These are phyloP conservation scores for Diaporthe eres DNA, from an alignment of 2,329 filamentous ascomycete genomes.

Conservation along the genomic window DNA sequence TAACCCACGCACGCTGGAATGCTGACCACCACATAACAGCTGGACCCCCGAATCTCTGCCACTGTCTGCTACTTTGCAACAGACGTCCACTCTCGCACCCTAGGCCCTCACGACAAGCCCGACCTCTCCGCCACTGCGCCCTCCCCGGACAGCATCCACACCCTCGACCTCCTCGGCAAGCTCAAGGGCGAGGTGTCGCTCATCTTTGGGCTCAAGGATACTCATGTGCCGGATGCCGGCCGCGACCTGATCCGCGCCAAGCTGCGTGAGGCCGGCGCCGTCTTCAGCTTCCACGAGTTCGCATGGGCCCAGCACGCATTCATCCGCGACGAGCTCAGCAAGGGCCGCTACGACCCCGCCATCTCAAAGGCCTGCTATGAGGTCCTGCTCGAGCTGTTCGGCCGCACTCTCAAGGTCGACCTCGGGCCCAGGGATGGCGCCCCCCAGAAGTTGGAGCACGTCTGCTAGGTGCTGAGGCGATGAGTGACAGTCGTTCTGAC, in stretches of 20 bases:
- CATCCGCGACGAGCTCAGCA: slow-evolving; percentile 91
- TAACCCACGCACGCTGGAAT: slow-evolving; percentile 12
- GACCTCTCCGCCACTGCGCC: slow-evolving; percentile 57
- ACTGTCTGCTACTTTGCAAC: slow-evolving; percentile 93
- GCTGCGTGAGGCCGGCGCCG: slow-evolving; percentile 80
- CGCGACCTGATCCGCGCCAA: slow-evolving; percentile 87
- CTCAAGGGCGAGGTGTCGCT: slow-evolving; percentile 77
- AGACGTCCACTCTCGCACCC: slow-evolving; percentile 84
- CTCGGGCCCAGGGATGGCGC: slow-evolving; percentile 77
- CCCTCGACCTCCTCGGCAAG: slow-evolving; percentile 43
- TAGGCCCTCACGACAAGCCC: slow-evolving; percentile 73
- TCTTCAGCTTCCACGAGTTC: slow-evolving; percentile 88
- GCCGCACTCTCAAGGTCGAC: slow-evolving; percentile 82
- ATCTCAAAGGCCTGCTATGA: slow-evolving; percentile 91
- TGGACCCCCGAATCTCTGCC: slow-evolving; percentile 83
- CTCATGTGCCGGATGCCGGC: slow-evolving; percentile 86
- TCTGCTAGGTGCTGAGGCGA: slow-evolving; percentile 68
- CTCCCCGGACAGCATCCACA: slow-evolving; percentile 46
- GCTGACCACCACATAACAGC: slow-evolving; percentile 50
- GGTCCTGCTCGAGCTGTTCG: slow-evolving; percentile 89
- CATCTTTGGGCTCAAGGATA: slow-evolving; percentile 94
- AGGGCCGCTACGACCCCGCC: slow-evolving; percentile 93
- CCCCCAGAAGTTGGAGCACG: slow-evolving; percentile 76
- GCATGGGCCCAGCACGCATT: slow-evolving; percentile 97
- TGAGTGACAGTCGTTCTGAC: neutral